Evolutionary conservation across 768 basidiomycete genomes (phyloP).

Genomic region (Suillus tomentosus): DNA sequence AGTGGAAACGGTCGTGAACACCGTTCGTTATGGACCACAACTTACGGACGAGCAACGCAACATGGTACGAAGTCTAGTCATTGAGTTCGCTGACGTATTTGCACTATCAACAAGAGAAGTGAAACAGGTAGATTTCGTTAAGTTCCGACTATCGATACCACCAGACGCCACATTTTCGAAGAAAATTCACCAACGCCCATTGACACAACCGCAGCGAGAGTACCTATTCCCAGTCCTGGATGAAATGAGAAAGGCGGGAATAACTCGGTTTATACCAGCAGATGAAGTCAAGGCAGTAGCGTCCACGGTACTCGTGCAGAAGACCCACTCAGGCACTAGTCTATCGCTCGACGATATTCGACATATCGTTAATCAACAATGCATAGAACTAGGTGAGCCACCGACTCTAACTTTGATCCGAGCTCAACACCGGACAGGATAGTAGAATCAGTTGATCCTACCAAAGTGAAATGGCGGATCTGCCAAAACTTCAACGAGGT

Average conservation of each 20-base stretch:
- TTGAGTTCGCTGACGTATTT: constrained; percentile 40
- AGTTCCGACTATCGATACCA: constrained; percentile 37
- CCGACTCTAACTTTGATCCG: not conserved
- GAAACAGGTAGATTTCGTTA: constrained; percentile 28
- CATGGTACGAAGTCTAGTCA: constrained; percentile 18
- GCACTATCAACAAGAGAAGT: constrained; percentile 43
- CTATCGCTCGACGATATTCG: constrained; percentile 15
- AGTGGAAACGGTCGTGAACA: constrained; percentile 19
- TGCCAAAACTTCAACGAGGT: constrained; percentile 26
- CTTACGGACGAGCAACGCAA: too few relatives aligned
- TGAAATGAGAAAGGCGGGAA: constrained; percentile 35
- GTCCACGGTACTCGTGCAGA: constrained; percentile 17
- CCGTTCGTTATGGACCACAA: constrained; percentile 25
- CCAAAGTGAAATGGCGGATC: constrained; percentile 13
- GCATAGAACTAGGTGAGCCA: constrained; percentile 10
- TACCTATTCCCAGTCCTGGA: constrained; percentile 36
- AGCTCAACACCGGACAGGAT: not conserved
- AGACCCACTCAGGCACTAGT: constrained; percentile 12
- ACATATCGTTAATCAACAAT: constrained; percentile 15
- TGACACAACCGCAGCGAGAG: constrained; percentile 34
- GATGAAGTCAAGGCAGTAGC: constrained; percentile 17
- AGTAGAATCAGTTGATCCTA: not conserved
- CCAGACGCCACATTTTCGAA: constrained; percentile 29
- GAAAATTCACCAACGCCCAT: constrained; percentile 33
- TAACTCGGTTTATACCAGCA: constrained; percentile 18